Evolutionary conservation across 768 basidiomycete species (phyloP).

Genomic region (Polyporus arcularius): DNA sequence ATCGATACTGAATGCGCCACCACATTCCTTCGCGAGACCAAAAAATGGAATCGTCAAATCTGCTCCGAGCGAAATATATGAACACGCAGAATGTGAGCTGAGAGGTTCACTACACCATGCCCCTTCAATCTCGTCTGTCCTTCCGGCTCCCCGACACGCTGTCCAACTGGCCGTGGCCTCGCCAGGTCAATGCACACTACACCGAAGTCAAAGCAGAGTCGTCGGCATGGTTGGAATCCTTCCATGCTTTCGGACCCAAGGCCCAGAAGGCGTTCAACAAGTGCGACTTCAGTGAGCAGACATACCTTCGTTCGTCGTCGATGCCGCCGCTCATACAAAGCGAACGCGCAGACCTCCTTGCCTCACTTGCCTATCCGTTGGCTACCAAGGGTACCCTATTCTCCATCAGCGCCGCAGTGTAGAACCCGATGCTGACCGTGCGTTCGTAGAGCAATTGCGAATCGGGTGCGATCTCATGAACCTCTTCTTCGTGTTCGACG

Average conservation of each 20-base stretch:
- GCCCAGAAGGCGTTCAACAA: slow-evolving; percentile 29
- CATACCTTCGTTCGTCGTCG: background rate
- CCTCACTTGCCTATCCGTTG: slow-evolving; percentile 10
- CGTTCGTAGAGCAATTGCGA: slow-evolving; percentile 7
- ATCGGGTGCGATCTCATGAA: slow-evolving; percentile 28
- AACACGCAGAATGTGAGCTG: background rate
- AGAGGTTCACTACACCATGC: background rate
- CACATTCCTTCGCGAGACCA: too few relatives aligned
- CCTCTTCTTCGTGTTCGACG: slow-evolving; percentile 32
- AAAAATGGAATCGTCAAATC: too few relatives aligned
- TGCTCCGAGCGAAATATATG: too few relatives aligned
- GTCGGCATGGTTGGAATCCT: slow-evolving; percentile 27
- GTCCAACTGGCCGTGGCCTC: slow-evolving; percentile 31
- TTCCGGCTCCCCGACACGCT: slow-evolving; percentile 30
- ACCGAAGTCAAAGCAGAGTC: slow-evolving; percentile 28
- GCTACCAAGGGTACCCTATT: background rate
- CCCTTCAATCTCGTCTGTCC: too few relatives aligned
- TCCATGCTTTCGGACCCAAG: slow-evolving; percentile 28
- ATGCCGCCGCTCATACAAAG: background rate
- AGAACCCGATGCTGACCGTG: background rate
- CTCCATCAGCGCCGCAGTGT: too few relatives aligned
- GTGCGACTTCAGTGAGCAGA: slow-evolving; percentile 27
- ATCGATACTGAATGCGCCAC: too few relatives aligned
- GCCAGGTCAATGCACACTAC: slow-evolving; percentile 32
- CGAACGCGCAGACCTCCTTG: slow-evolving; percentile 11